Evolutionary conservation across 345 rosid species (phyloP), one percentile per base, ranked within the genome.

Genomic region (Leavenworthia alabamica): DNA sequence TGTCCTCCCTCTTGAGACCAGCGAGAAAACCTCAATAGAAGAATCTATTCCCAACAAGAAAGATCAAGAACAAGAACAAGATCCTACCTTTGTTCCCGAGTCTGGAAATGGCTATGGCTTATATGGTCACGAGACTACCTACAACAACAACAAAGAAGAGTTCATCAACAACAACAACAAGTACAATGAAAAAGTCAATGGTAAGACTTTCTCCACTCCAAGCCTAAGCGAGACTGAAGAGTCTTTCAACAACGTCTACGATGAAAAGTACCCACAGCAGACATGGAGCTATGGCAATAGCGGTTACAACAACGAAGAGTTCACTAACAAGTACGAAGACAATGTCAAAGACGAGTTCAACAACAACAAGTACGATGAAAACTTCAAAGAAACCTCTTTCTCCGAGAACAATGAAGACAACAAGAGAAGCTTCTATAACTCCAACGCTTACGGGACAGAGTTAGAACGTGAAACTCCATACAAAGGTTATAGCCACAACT

Each of bases 101-200:
- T 68, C 74, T 14, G 67, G 15, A 27, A 68, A 40, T 3, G 68
- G 78, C 2, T 70, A 74, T 45, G 78, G 78, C 37, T 60, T 74
- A 12, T 74, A 74, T 48, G 71, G 78, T 50, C 78, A 70, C 16
- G 75, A 75, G 66, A 68, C 62, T 8, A 14, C 58, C 42, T 55
- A 56, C 64, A 54, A 61, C 61, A 49, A 55, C 56, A 42, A 64
- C 62, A 59, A 51, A 46, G 64, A 67, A 41, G 72, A 67, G 59
- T 67, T n/a, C n/a, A n/a, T 67, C 64, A 53, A 61, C 65, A 48
- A 55, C 56, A 42, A 65, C 62, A 59, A 51, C 60, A 60, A 67
- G 27, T 56, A 67, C 54, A 40, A 73, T 45, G 72, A 66, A 4
- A 68, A 73, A 26, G 4, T 37, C 47, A 56, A 61, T 19, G 22